A percentile compares a stretch with the other conserved stretches of the same genome.
These are phyloP conservation scores for Symbiodinium natans DNA, from an alignment of 73 alveolate genomes.

Conservation along the genomic window DNA sequence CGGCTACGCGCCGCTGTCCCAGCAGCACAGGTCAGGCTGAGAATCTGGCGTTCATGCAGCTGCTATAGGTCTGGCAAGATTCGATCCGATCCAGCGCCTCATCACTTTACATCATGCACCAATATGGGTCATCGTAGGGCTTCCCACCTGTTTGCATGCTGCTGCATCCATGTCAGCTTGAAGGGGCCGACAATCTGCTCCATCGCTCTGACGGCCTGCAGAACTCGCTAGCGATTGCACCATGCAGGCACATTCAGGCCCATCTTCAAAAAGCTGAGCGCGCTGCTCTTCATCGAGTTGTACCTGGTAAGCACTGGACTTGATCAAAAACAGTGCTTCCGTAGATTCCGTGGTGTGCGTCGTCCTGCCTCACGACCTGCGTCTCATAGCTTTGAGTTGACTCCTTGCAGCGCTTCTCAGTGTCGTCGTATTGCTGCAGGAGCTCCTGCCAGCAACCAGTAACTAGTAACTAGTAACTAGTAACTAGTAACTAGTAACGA, in stretches of 20 bases:
- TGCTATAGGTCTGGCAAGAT: neutral
- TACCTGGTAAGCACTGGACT: neutral
- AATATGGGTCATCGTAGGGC: no score
- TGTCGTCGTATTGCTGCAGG: conserved; percentile 9
- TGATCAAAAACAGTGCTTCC: neutral
- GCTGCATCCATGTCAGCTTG: neutral
- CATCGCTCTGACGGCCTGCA: neutral
- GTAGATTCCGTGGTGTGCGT: neutral
- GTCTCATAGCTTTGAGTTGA: neutral
- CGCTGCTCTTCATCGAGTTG: neutral
- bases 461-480: no score
- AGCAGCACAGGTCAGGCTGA: no score
- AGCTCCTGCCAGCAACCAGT: neutral
- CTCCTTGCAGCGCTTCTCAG: conserved; percentile 31
- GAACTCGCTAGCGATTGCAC: neutral
- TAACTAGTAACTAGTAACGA: no score
- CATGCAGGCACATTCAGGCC: neutral
- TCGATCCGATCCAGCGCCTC: neutral
- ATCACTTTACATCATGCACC: no score
- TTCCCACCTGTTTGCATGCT: neutral
- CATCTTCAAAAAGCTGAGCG: neutral
- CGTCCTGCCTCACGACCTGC: neutral
- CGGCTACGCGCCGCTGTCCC: no score
- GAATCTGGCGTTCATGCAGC: neutral
- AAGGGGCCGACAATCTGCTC: neutral